A percentile compares a stretch with the other conserved stretches of the same genome.
These are phyloP conservation scores for Lactifluus piperatus DNA, from an alignment of 768 basidiomycete genomes.

Conservation along the genomic window DNA sequence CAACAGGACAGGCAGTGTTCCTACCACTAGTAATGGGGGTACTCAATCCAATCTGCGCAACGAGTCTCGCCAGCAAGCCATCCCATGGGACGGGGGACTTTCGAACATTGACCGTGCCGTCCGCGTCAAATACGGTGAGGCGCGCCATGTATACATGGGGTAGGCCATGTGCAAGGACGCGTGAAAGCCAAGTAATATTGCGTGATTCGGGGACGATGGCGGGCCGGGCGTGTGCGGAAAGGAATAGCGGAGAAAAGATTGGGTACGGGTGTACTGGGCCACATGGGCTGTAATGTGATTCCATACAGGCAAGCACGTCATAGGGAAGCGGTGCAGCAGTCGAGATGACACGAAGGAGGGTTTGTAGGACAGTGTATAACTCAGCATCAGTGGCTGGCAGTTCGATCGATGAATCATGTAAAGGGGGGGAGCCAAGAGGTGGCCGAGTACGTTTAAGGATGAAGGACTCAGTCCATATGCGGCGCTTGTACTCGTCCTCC, in stretches of 20 bases:
- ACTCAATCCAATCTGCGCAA: conserved; percentile 38
- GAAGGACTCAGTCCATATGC: conserved; percentile 25
- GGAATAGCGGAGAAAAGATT: conserved; percentile 30
- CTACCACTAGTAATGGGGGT: neutral
- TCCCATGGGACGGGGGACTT: conserved; percentile 25
- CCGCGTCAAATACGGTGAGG: conserved; percentile 20
- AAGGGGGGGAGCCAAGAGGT: neutral
- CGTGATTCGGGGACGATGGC: conserved; percentile 19
- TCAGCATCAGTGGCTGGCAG: conserved; percentile 8
- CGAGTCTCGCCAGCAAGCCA: conserved; percentile 31
- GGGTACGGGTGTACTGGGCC: conserved; percentile 12
- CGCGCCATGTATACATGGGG: conserved; percentile 27
- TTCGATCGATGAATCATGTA: neutral
- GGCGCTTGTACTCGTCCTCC: conserved; percentile 22
- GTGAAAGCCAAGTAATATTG: conserved; percentile 31
- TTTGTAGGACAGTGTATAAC: conserved; percentile 22
- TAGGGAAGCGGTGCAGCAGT: conserved; percentile 29
- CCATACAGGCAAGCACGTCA: conserved; percentile 17
- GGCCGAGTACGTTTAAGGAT: conserved; percentile 16
- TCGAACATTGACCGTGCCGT: conserved; percentile 19
- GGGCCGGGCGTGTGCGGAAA: conserved; percentile 21
- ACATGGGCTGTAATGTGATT: neutral
- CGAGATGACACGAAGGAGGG: conserved; percentile 29
- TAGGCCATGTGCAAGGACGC: conserved; percentile 26
- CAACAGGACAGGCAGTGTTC: neutral